A percentile compares a stretch with the other conserved stretches of the same genome.
Conservation (phyloP, 208 protist genomes). For the Crithidia mellificae region DNA sequence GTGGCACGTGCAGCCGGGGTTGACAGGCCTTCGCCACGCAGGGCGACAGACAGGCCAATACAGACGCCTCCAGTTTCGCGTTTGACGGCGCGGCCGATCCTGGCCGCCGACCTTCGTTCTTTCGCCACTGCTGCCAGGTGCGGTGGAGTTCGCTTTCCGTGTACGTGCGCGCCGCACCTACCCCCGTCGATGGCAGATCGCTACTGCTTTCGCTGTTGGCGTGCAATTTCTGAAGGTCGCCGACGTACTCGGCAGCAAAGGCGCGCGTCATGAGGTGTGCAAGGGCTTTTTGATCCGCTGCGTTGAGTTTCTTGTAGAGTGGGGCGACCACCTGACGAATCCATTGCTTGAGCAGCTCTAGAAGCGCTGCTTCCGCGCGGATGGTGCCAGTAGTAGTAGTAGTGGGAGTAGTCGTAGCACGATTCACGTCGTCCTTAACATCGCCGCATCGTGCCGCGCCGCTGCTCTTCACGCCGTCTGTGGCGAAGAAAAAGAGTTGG, state of each 20-base stretch:
- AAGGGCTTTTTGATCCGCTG: neutral
- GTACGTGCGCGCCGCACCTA: neutral
- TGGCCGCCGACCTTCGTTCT: neutral
- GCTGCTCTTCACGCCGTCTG: neutral
- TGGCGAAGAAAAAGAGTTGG: slow-evolving; percentile 5
- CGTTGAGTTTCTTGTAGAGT: slow-evolving; percentile 9
- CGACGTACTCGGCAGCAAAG: slow-evolving; percentile 17
- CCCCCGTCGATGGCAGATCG: neutral
- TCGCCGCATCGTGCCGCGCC: too few relatives aligned
- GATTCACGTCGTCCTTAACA: too few relatives aligned
- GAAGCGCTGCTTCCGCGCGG: neutral
- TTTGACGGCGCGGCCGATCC: neutral
- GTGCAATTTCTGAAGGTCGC: neutral
- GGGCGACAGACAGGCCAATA: slow-evolving; percentile 4
- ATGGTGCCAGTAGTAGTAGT: too few relatives aligned
- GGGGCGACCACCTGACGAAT: slow-evolving; percentile 17
- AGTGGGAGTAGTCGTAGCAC: too few relatives aligned
- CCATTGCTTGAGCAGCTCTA: slow-evolving; percentile 12
- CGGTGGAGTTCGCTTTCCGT: slow-evolving; percentile 1
- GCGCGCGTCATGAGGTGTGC: neutral
- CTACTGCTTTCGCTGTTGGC: neutral
- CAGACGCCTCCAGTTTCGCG: neutral
- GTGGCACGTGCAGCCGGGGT: neutral
- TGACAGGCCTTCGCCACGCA: neutral
- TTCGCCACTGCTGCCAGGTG: slow-evolving; percentile 28